These are phyloP conservation scores for Candida quercuum DNA, from an alignment of 805 yeast genomes.

Conservation along the genomic window DNA sequence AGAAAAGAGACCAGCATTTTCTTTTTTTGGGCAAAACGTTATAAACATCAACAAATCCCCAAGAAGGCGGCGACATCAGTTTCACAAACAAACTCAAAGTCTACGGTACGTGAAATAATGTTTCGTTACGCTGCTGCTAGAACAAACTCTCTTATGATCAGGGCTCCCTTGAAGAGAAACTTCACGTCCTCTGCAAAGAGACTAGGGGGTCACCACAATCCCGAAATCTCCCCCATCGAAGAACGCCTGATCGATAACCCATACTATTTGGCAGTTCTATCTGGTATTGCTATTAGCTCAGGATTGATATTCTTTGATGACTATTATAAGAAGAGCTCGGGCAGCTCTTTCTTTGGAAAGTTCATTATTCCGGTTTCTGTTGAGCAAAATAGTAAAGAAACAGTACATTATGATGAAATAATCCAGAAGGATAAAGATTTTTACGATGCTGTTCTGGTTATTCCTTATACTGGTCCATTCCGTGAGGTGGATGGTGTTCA, in stretches of 20 bases:
- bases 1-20: no score
- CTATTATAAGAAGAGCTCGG: conserved; percentile 7
- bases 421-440: conserved; percentile 7
- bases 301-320: conserved; percentile 5
- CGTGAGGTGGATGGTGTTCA: conserved; percentile 8
- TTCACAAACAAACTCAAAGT: no score
- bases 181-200: no score
- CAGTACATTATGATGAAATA: conserved; percentile 7
- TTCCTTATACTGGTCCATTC: conserved; percentile 8
- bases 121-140: no score
- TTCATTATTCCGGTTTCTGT: conserved; percentile 9
- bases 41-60: no score
- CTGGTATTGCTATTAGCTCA: conserved; percentile 5
- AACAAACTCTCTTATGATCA: neutral
- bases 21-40: no score
- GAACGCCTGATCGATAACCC: conserved; percentile 13
- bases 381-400: conserved; percentile 3
- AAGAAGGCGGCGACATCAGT: no score
- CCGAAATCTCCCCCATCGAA: conserved; percentile 9
- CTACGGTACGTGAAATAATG: no score
- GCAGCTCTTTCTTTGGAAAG: conserved; percentile 11
- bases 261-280: conserved; percentile 7
- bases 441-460: conserved; percentile 8
- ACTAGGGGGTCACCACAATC: conserved; percentile 6
- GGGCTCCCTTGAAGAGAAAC: neutral